A percentile compares a stretch with the other conserved stretches of the same genome.
Conservation (phyloP, 108 stramenopile genomes). For the Skeletonema grethae region DNA sequence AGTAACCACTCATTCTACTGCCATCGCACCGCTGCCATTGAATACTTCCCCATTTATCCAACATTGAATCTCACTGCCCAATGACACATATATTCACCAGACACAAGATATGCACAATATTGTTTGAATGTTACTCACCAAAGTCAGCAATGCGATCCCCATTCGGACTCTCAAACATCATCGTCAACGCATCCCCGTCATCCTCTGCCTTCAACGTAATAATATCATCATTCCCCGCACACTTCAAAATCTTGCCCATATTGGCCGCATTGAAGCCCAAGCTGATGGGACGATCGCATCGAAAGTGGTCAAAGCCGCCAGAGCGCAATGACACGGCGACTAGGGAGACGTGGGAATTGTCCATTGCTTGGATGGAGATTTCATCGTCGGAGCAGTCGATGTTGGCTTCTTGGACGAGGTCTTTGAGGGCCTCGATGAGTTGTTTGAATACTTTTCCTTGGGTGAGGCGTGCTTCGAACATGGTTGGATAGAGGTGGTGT, state of each 20-base stretch:
- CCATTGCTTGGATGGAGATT: conserved; percentile 98
- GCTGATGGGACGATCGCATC: conserved; percentile 92
- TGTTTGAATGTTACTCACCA: too few species aligned
- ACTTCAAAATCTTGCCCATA: conserved; percentile 98
- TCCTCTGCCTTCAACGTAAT: conserved; percentile 98
- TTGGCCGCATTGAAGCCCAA: conserved; percentile 95
- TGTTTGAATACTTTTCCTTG: conserved; percentile 94
- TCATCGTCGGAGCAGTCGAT: conserved; percentile 88
- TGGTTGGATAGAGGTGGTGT: conserved; percentile 40
- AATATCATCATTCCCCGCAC: conserved; percentile 94
- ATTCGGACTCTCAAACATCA: conserved; percentile 92
- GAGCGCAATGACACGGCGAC: conserved; percentile 81
- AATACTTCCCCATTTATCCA: too few species aligned
- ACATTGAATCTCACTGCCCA: neutral
- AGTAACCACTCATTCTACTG: neutral
- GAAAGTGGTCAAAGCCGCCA: conserved; percentile 94
- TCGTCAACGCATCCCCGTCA: conserved; percentile 80
- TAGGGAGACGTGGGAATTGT: conserved; percentile 97
- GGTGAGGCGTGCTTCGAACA: conserved; percentile 97
- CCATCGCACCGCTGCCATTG: neutral
- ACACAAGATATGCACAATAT: neutral
- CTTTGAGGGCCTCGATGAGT: conserved; percentile 97
- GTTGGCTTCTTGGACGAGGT: conserved; percentile 97
- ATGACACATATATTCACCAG: neutral
- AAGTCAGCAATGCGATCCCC: conserved; percentile 95